Percentiles rank a stretch among this genome's conserved stretches.
These are phyloP conservation scores for Populus pruinosa DNA, from an alignment of 345 rosid genomes.

Conservation along the genomic window DNA sequence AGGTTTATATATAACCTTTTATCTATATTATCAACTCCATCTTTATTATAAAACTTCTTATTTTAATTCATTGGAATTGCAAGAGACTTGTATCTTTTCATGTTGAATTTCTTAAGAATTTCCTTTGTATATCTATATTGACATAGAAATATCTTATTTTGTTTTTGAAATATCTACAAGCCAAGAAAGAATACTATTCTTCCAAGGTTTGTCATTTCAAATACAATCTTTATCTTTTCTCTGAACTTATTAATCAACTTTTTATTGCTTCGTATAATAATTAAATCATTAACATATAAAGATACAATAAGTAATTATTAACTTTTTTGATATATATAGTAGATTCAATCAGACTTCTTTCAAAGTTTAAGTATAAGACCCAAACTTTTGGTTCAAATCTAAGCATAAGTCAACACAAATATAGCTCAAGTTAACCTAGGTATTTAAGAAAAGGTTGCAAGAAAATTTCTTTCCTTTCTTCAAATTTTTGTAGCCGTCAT, in stretches of 20 bases:
- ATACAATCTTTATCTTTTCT: neutral
- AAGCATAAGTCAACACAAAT: too few relatives aligned
- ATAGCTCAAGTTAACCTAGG: too few relatives aligned
- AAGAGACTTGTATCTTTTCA: neutral
- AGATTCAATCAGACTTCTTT: neutral
- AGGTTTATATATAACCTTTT: neutral
- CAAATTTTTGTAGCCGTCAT: too few relatives aligned
- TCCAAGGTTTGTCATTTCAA: neutral
- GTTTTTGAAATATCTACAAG: too few relatives aligned
- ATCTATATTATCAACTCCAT: neutral
- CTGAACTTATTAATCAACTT: neutral
- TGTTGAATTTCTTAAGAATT: neutral
- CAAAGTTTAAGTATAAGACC: neutral
- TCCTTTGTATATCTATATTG: too few relatives aligned
- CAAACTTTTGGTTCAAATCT: too few relatives aligned
- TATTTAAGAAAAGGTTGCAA: too few relatives aligned
- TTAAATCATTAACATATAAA: neutral
- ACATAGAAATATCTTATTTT: too few relatives aligned
- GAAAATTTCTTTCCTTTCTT: too few relatives aligned
- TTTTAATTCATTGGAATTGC: neutral
- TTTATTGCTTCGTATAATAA: neutral
- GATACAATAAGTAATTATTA: neutral
- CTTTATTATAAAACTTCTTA: neutral
- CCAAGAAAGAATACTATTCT: neutral
- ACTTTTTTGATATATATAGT: neutral